Evolutionary conservation across 352 stramenopile genomes (phyloP), one percentile per base, ranked within the genome.

Genomic region (Pythium diclinum): DNA sequence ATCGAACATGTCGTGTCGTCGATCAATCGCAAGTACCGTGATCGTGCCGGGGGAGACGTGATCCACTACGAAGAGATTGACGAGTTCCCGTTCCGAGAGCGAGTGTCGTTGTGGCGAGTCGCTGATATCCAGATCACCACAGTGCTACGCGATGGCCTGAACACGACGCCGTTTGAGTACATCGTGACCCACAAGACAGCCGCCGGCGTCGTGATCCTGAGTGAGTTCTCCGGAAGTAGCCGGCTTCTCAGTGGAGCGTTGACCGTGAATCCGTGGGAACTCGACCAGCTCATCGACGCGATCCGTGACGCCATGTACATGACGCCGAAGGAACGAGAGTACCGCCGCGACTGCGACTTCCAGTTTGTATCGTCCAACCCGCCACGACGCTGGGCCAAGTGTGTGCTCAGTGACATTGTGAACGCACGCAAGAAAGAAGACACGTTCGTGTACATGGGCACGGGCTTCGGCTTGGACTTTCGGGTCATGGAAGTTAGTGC

Each of bases 181-280:
- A 92, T 94, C 54, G 80, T 82, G 16, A 78, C 83, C 2, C 85
- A 92, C 63, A 89, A 90, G 78, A 88, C 73, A 1, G 83, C 79
- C 1, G 68, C 85, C 6, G 95, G 96, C 9, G 78, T 98, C 2
- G 75, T 97, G 36, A 98, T 99, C 57, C 71, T 99, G n/a, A 99
- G 94, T 65, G 96, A 99, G 63, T 99, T 99, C 68, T 97, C 96
- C 1, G 95, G 88, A 23, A 98, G 90, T 64, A 98, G 94, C 59
- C 84, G 97, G 16, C 77, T 99, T 2, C 86, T 99, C 56, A 91
- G 93, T 59, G 97, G 97, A 3, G 93, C 96, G 4, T 59, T 99
- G 17, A 96, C 94, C 10, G 92, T 99, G 11, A 99, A 99, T 68
- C 97, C 97, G 1, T 99, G 97, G 96, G 97, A 98, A 69, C 66